These are phyloP conservation scores for Albizia julibrissin DNA, from an alignment of 306 rosid genomes.

Conservation along the genomic window DNA sequence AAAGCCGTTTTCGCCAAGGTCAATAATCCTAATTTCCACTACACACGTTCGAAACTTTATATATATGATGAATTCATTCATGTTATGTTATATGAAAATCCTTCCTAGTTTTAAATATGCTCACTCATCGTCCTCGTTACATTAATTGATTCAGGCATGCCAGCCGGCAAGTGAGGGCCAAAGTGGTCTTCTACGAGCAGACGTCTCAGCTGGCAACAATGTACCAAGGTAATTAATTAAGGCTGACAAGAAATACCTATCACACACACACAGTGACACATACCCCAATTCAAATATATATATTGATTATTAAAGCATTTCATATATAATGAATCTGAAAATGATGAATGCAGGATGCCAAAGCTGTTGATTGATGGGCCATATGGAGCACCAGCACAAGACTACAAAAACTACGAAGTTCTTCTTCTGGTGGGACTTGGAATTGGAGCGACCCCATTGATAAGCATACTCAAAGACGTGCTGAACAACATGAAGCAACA, in stretches of 20 bases:
- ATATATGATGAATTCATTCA: background rate
- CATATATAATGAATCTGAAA: background rate
- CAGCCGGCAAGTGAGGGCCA: constrained; percentile 69
- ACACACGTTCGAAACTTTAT: background rate
- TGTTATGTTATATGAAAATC: background rate
- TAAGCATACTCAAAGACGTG: constrained; percentile 85
- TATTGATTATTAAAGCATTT: background rate
- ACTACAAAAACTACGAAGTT: constrained; percentile 82
- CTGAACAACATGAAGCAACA: constrained; percentile 74
- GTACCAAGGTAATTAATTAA: constrained; percentile 50
- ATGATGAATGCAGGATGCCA: constrained; percentile 62
- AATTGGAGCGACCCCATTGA: constrained; percentile 85
- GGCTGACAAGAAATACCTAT: background rate
- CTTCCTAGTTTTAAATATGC: constrained; percentile 15
- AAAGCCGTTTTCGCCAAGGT: constrained; percentile 78
- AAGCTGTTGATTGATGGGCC: constrained; percentile 76
- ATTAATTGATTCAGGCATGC: constrained; percentile 58
- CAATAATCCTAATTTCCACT: background rate
- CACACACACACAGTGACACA: no score
- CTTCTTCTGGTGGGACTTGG: constrained; percentile 87
- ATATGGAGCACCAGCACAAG: constrained; percentile 94
- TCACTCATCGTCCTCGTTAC: background rate
- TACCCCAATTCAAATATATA: background rate
- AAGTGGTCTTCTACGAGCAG: constrained; percentile 83
- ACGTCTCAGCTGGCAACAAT: constrained; percentile 48